phyloP scores from a whole-genome alignment of 2,329 filamentous ascomycete genomes.

The Phyllosticta citrichinensis region DNA sequence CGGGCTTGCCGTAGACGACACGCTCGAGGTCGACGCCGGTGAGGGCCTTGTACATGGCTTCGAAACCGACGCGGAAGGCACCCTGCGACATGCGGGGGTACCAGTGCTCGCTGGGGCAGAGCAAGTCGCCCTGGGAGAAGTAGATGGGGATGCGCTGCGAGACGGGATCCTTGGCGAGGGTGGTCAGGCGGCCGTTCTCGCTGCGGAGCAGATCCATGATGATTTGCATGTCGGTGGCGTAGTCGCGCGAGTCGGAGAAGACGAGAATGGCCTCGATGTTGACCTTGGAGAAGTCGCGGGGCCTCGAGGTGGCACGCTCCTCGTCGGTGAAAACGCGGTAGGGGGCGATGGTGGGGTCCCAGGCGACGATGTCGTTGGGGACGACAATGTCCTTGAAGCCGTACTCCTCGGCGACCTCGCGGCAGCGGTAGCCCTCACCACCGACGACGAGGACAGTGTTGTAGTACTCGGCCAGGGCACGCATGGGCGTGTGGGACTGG shows the following conservation, averaged over 20 bases:
- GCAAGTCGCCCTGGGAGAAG: constrained; percentile 56
- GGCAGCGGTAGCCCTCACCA: constrained; percentile 65
- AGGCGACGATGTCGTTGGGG: constrained; percentile 63
- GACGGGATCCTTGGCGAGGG: constrained; percentile 55
- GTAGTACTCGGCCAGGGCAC: constrained; percentile 66
- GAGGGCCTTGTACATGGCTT: constrained; percentile 62
- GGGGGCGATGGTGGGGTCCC: constrained; percentile 58
- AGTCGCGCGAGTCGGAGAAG: constrained; percentile 65
- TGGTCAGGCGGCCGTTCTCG: constrained; percentile 56
- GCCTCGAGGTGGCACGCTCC: constrained; percentile 56
- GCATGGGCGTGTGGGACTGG: constrained; percentile 69
- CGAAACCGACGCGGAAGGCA: constrained; percentile 63
- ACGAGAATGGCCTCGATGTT: constrained; percentile 68
- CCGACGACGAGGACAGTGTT: constrained; percentile 65
- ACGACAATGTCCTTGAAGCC: constrained; percentile 65
- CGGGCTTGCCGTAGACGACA: constrained; percentile 67
- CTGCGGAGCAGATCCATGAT: constrained; percentile 63
- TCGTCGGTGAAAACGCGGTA: constrained; percentile 58
- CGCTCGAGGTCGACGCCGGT: constrained; percentile 63
- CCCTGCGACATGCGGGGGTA: constrained; percentile 62
- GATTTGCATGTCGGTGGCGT: constrained; percentile 66
- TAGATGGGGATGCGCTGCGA: constrained; percentile 62
- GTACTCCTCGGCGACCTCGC: constrained; percentile 62
- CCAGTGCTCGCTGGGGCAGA: constrained; percentile 51
- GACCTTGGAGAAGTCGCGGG: constrained; percentile 60